A percentile compares a stretch with the other conserved stretches of the same genome.
phyloP scores from a whole-genome alignment of 352 stramenopile species.

The Phytophthora megakarya region DNA sequence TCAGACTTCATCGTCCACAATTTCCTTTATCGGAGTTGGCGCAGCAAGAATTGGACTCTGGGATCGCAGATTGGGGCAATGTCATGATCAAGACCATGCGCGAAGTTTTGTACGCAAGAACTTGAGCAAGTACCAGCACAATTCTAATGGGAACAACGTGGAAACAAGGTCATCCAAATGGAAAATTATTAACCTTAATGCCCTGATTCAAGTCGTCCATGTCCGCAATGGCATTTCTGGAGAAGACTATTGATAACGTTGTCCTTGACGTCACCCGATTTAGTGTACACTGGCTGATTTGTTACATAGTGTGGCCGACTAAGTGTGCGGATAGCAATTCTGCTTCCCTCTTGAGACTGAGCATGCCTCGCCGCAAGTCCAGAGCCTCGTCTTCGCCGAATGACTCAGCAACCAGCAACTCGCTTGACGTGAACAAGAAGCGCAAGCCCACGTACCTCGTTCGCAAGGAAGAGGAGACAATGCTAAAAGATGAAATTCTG shows the following conservation, averaged over 20 bases:
- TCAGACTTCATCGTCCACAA: constrained; percentile 28
- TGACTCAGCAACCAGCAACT: not conserved
- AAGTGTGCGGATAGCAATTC: too few relatives aligned
- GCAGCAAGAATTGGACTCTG: constrained; percentile 18
- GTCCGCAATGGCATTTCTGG: too few relatives aligned
- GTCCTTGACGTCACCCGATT: too few relatives aligned
- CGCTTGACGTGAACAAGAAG: constrained; percentile 7
- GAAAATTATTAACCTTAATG: too few relatives aligned
- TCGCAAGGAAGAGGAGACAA: constrained; percentile 19
- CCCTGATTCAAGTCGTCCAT: too few relatives aligned
- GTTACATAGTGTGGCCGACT: too few relatives aligned
- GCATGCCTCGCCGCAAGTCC: not conserved
- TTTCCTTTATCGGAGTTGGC: constrained; percentile 14
- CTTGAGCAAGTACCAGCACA: too few relatives aligned
- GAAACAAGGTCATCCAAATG: too few relatives aligned
- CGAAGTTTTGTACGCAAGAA: constrained; percentile 24
- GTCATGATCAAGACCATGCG: constrained; percentile 39
- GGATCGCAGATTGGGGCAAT: constrained; percentile 30
- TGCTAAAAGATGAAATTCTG: constrained; percentile 11
- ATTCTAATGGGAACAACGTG: too few relatives aligned
- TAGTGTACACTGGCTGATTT: too few relatives aligned
- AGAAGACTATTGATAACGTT: too few relatives aligned
- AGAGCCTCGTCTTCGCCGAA: not conserved
- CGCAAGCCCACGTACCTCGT: constrained; percentile 31
- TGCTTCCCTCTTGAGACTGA: not conserved